phyloP scores from a whole-genome alignment of 108 stramenopile species.

The Cyclostephanos tholiformis region DNA sequence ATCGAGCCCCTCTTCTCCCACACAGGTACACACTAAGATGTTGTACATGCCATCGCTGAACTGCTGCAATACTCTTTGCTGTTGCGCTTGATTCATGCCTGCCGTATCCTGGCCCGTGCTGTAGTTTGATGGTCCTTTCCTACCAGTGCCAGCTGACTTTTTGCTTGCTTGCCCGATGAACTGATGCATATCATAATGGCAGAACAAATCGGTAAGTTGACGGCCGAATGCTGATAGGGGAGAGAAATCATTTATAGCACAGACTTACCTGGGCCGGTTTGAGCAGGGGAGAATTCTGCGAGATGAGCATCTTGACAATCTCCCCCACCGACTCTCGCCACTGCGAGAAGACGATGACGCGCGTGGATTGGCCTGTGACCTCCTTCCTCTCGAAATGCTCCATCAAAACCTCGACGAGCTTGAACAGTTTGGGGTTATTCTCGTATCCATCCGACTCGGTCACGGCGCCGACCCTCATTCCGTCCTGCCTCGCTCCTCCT shows the following conservation, averaged over 20 bases:
- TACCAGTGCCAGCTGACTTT: constrained; percentile 19
- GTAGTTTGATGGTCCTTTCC: constrained; percentile 10
- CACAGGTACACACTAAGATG: constrained; percentile 93
- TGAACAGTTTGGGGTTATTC: constrained; percentile 83
- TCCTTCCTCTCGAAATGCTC: constrained; percentile 78
- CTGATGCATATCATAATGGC: constrained; percentile 34
- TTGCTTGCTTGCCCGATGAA: constrained; percentile 52
- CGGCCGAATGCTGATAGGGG: neutral
- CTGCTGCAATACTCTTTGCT: constrained; percentile 78
- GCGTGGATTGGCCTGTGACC: constrained; percentile 53
- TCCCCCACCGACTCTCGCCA: constrained; percentile 79
- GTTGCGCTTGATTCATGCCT: constrained; percentile 88
- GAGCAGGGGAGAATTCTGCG: constrained; percentile 44
- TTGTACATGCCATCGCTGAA: constrained; percentile 84
- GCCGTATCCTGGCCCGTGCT: constrained; percentile 19
- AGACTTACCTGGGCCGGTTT: constrained; percentile 79
- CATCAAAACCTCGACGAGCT: constrained; percentile 71
- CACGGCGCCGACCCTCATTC: neutral
- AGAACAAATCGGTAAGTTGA: neutral
- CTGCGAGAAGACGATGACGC: constrained; percentile 91
- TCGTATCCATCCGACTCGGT: constrained; percentile 17
- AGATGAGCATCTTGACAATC: constrained; percentile 61
- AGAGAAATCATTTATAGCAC: neutral
- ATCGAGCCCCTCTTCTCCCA: constrained; percentile 94
- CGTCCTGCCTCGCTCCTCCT: constrained; percentile 4